A percentile compares a stretch with the other conserved stretches of the same genome.
phyloP scores from a whole-genome alignment of 305 asterid genomes.

The Fraxinus paxiana region DNA sequence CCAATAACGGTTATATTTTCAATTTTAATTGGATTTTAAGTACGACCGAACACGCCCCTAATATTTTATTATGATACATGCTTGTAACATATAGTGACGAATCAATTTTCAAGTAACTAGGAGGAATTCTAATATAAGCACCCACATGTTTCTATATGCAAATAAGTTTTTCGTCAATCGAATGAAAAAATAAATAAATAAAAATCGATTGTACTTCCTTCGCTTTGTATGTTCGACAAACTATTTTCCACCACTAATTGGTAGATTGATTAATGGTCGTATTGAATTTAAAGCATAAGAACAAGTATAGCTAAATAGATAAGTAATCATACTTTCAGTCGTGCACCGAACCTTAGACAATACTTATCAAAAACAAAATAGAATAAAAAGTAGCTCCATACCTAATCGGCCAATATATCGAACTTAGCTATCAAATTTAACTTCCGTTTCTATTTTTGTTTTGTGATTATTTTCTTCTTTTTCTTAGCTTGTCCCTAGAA shows the following conservation, averaged over 20 bases:
- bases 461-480: conserved; percentile 4
- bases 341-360: neutral
- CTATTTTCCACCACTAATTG: neutral
- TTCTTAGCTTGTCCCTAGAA: conserved; percentile 32
- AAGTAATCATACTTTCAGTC: neutral
- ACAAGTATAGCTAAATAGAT: neutral
- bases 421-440: neutral
- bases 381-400: neutral
- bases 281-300: neutral
- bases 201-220: neutral
- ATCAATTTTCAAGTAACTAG: neutral
- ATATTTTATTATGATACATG: neutral
- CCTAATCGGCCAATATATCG: neutral
- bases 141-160: neutral
- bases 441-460: neutral
- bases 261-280: neutral
- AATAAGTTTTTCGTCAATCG: no score
- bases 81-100: neutral
- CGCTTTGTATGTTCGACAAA: neutral
- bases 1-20: no score
- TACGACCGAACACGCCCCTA: no score
- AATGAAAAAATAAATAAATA: no score
- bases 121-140: neutral
- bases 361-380: neutral
- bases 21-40: no score